phyloP scores from a whole-genome alignment of 139 green algal genomes.

The Pseudopediastrum boryanum region DNA sequence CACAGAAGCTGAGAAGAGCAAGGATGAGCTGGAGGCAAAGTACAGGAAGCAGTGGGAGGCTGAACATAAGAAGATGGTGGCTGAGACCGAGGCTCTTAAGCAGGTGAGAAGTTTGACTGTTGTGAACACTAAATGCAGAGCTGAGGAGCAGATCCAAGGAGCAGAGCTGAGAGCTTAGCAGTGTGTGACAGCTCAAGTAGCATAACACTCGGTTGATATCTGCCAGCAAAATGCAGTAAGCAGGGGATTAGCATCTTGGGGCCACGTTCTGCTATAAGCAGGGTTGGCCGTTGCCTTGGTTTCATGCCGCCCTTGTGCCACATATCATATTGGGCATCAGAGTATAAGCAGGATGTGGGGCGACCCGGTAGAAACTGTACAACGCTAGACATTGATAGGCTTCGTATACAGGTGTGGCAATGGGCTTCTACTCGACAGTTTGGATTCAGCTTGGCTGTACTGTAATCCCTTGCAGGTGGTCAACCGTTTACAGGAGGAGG shows the following conservation, averaged over 20 bases:
- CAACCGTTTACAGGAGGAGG: background rate
- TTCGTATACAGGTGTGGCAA: too few species aligned
- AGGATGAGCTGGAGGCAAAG: conserved; percentile 3
- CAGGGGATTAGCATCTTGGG: background rate
- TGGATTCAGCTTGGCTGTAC: too few species aligned
- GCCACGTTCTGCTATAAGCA: background rate
- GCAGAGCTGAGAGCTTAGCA: too few species aligned
- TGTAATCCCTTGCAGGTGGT: background rate
- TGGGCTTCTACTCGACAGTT: too few species aligned
- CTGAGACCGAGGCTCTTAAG: conserved; percentile 28
- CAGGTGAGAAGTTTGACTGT: conserved; percentile 3
- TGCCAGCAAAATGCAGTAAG: background rate
- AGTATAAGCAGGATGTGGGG: too few species aligned
- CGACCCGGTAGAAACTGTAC: too few species aligned
- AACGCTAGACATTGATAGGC: too few species aligned
- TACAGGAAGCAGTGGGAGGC: conserved; percentile 15
- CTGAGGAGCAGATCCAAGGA: too few species aligned
- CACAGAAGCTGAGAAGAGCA: conserved; percentile 8
- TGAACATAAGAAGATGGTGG: conserved; percentile 21
- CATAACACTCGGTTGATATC: too few species aligned
- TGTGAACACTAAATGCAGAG: background rate
- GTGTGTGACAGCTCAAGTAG: too few species aligned
- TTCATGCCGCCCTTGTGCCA: too few species aligned
- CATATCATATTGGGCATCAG: too few species aligned
- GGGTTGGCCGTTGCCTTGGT: background rate